Base-by-base conservation (phyloP, 2,329 filamentous ascomycete species). In the Sporothrix protearum region DNA sequence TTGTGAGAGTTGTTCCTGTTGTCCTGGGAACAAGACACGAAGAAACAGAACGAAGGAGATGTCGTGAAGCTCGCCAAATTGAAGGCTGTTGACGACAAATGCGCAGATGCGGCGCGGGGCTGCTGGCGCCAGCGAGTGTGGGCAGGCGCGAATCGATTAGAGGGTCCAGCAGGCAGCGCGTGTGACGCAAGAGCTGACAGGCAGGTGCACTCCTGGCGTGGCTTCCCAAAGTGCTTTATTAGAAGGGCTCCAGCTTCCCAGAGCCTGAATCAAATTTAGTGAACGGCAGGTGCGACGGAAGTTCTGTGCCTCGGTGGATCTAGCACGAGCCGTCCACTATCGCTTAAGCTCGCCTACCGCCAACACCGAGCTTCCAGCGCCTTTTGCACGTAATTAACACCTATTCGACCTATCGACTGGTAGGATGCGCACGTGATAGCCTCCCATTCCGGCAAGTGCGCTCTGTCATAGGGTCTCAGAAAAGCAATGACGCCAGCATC, bases 1-100 rank as follows among this genome's bases (percentile, higher is more conserved):
- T 88, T 75, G 68, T 80, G 77, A n/a, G 30, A 1, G 47, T 36
- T 36, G 33, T 36, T 36, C 8, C 33, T 9, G 25, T 10, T 64
- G 25, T 25, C 25, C 8, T 33, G 59, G 67, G 22, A 30, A 25
- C 2, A 22, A 30, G 22, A 22, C 14, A n/a, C 25, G 33, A 16
- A 51, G 30, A 10, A 39, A 22, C 6, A 61, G 25, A 30, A 42
- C 9, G 49, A 45, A 14, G 12, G 39, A 30, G 42, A 42, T 66
- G 16, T 12, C 25, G 51, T 63, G 68, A 51, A 53, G 68, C 61
- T 39, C 57, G 5, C 16, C 22, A 42, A 28, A 30, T 51, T 22
- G 63, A 19, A n/a, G 51, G 36, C 36, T 49, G 63, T 53, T 49
- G 63, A 53, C 57, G 36, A 45, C 4, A 12, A 12, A 39, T 39